Evolutionary conservation across 2,329 filamentous ascomycete genomes (phyloP).

Genomic region (Apiospora sp.): DNA sequence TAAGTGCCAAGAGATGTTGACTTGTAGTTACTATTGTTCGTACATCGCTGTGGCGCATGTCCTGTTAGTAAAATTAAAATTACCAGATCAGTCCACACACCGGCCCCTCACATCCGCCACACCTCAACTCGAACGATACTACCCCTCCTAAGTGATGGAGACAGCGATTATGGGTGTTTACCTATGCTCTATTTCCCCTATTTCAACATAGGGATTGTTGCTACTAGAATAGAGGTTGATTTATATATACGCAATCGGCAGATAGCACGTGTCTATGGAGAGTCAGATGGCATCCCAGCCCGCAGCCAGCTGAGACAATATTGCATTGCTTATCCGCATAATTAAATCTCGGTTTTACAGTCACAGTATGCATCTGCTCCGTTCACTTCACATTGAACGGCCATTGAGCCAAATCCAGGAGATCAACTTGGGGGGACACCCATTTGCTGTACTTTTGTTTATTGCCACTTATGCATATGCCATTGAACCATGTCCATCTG

Average conservation of each 20-base stretch:
- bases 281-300: background rate
- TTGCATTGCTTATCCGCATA: background rate
- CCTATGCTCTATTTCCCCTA: background rate
- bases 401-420: background rate
- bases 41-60: background rate
- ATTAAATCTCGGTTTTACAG: background rate
- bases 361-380: background rate
- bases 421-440: background rate
- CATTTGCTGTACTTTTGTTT: conserved; percentile 1
- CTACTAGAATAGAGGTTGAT: background rate
- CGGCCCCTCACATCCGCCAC: background rate
- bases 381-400: background rate
- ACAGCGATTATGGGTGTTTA: background rate
- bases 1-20: background rate
- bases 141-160: background rate
- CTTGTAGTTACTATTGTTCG: background rate
- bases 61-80: background rate
- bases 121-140: background rate
- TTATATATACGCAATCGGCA: background rate
- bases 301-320: no score
- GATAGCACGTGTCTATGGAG: background rate
- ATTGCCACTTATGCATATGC: conserved; percentile 5
- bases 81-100: background rate
- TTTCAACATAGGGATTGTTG: background rate
- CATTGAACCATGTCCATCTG: background rate